Conservation (phyloP, 345 rosid genomes). For the Gossypium anomalum region DNA sequence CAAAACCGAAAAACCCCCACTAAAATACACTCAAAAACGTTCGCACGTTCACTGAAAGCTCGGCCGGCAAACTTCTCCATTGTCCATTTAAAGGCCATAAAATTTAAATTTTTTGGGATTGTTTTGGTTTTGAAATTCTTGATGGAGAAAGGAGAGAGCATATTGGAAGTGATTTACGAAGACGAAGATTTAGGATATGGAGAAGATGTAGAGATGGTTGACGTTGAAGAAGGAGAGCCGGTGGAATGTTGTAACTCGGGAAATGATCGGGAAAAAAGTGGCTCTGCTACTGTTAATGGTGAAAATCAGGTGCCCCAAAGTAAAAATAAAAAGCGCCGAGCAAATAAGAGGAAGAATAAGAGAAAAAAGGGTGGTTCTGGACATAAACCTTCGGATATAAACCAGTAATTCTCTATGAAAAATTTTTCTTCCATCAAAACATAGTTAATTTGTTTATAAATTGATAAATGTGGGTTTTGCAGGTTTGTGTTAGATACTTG, state of each 20-base stretch:
- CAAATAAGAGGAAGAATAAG: slow-evolving; percentile 49
- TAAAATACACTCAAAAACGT: no score
- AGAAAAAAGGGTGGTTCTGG: slow-evolving; percentile 31
- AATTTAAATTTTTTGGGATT: no score
- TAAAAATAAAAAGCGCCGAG: slow-evolving; percentile 32
- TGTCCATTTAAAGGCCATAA: no score
- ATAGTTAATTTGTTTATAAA: neutral
- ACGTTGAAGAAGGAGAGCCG: slow-evolving; percentile 80
- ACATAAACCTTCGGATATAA: slow-evolving; percentile 41
- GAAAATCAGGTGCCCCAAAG: slow-evolving; percentile 30
- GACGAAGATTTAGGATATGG: slow-evolving; percentile 38
- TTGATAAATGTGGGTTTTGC: slow-evolving; percentile 22
- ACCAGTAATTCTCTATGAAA: slow-evolving; percentile 37
- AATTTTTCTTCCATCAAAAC: neutral
- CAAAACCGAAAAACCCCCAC: neutral
- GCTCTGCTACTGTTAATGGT: slow-evolving; percentile 18
- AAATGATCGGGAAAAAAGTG: slow-evolving; percentile 18
- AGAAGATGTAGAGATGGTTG: slow-evolving; percentile 76
- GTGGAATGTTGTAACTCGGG: slow-evolving; percentile 27
- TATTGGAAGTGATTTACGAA: slow-evolving; percentile 47
- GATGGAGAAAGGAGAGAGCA: slow-evolving; percentile 64
- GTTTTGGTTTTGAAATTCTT: neutral
- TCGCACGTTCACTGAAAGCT: neutral
- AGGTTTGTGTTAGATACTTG: slow-evolving; percentile 86
- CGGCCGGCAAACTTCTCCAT: neutral